Percentiles rank a stretch among this genome's conserved stretches.
These are phyloP conservation scores for Fusarium sp. DNA, from an alignment of 2,329 filamentous ascomycete genomes.

Conservation along the genomic window DNA sequence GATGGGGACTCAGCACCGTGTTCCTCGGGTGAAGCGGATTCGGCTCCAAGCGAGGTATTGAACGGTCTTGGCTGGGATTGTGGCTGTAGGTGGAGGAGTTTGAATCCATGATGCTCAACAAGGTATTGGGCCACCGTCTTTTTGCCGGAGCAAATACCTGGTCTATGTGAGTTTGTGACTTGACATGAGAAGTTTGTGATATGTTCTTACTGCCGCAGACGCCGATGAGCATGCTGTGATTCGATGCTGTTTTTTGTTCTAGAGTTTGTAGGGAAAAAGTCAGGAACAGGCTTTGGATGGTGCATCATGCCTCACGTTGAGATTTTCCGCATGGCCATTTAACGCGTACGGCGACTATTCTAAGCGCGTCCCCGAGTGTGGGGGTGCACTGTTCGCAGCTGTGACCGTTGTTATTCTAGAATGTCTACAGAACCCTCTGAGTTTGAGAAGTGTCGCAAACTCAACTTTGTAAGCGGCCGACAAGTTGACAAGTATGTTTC, in stretches of 20 bases:
- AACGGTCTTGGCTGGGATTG: constrained; percentile 9
- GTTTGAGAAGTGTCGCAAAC: not conserved
- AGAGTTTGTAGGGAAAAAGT: not conserved
- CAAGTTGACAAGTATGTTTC: constrained; percentile 17
- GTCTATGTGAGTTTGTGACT: constrained; percentile 14
- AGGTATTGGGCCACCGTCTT: constrained; percentile 89
- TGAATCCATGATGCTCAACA: constrained; percentile 84
- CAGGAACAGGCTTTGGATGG: not conserved
- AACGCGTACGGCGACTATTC: constrained; percentile 29
- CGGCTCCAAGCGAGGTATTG: constrained; percentile 8
- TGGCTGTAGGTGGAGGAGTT: constrained; percentile 68
- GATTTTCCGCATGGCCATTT: constrained; percentile 14
- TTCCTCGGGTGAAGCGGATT: constrained; percentile 16
- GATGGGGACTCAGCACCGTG: constrained; percentile 10
- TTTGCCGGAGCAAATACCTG: constrained; percentile 94
- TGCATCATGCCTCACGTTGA: not conserved
- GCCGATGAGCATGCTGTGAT: constrained; percentile 73
- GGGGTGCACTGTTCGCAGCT: constrained; percentile 19
- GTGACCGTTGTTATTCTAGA: constrained; percentile 18
- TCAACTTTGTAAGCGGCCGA: constrained; percentile 11
- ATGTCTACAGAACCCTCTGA: constrained; percentile 14
- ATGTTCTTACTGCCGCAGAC: constrained; percentile 72
- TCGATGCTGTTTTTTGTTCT: not conserved
- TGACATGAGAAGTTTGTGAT: not conserved
- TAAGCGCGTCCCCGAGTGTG: constrained; percentile 35